Conservation (phyloP, 2,329 filamentous ascomycete species). For the Fusarium hainanense region DNA sequence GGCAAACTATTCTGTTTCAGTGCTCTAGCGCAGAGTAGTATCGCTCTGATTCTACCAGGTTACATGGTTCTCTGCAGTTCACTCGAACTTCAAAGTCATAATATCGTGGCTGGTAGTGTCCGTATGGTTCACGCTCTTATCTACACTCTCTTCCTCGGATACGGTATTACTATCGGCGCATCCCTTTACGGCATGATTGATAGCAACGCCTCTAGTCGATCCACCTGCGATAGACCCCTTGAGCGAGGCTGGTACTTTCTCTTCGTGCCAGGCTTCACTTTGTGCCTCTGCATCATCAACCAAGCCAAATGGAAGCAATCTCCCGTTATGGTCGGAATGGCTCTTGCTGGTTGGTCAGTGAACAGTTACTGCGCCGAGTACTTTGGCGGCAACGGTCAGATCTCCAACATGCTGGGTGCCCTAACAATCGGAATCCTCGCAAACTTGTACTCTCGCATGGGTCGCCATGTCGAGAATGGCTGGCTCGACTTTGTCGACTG, state of each 20-base stretch:
- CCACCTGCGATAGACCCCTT: slow-evolving; percentile 59
- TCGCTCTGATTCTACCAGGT: slow-evolving; percentile 78
- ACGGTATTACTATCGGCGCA: slow-evolving; percentile 77
- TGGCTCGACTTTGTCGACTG: slow-evolving; percentile 60
- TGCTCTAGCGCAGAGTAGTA: slow-evolving; percentile 76
- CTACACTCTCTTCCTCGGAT: slow-evolving; percentile 79
- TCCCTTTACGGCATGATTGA: slow-evolving; percentile 74
- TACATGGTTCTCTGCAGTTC: slow-evolving; percentile 59
- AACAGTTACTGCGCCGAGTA: slow-evolving; percentile 77
- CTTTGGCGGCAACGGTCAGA: slow-evolving; percentile 76
- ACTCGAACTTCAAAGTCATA: slow-evolving; percentile 76
- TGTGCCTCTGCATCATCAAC: slow-evolving; percentile 82
- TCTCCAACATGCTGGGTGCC: slow-evolving; percentile 82
- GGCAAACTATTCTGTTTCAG: slow-evolving; percentile 76
- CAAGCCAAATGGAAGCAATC: slow-evolving; percentile 84
- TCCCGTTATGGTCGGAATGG: slow-evolving; percentile 80
- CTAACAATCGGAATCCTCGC: slow-evolving; percentile 80
- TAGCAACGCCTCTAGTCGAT: slow-evolving; percentile 59
- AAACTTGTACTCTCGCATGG: slow-evolving; percentile 80
- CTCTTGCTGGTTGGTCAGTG: slow-evolving; percentile 78
- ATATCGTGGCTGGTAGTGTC: slow-evolving; percentile 77
- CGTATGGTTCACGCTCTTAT: slow-evolving; percentile 82
- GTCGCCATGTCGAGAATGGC: slow-evolving; percentile 66
- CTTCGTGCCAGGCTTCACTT: slow-evolving; percentile 79
- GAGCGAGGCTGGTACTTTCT: slow-evolving; percentile 66